Conservation (phyloP, 169 alveolate species). For the Eimeria necatrix region DNA sequence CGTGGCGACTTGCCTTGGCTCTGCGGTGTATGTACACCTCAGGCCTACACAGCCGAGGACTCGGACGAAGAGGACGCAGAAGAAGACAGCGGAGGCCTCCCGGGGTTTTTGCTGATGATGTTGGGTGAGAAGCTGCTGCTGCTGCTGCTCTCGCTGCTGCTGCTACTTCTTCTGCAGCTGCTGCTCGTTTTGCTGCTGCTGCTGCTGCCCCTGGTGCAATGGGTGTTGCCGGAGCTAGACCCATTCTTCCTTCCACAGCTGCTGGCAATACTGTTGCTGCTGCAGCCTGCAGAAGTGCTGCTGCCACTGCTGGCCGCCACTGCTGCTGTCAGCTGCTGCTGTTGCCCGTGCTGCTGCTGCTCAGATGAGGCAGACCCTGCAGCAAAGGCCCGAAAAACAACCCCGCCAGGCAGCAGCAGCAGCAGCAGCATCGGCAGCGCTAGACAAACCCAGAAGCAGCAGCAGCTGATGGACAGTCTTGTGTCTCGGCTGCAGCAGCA, state of each 20-base stretch:
- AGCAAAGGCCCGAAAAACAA: conserved; percentile 31
- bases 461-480: conserved; percentile 46
- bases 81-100: conserved; percentile 7
- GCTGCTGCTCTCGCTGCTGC: not conserved
- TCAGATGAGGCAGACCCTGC: conserved; percentile 6
- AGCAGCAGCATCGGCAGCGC: conserved; percentile 53
- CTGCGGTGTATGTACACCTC: conserved; percentile 13
- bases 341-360: not conserved
- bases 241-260: not conserved
- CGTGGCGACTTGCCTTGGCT: not conserved
- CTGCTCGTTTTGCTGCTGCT: not conserved
- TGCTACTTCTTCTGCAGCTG: not conserved
- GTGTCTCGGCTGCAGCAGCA: conserved; percentile 52
- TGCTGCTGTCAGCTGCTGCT: conserved; percentile 9
- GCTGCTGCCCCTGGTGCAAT: not conserved
- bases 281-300: no score
- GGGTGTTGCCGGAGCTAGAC: no score
- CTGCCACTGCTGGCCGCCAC: not conserved
- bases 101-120: not conserved
- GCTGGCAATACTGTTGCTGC: conserved; percentile 2
- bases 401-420: not conserved
- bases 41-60: conserved; percentile 22
- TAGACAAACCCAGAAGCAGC: conserved; percentile 41
- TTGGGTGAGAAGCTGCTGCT: not conserved
- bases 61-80: conserved; percentile 2